Conservation (phyloP, 257 asterid species). For the Datura wrightii region DNA sequence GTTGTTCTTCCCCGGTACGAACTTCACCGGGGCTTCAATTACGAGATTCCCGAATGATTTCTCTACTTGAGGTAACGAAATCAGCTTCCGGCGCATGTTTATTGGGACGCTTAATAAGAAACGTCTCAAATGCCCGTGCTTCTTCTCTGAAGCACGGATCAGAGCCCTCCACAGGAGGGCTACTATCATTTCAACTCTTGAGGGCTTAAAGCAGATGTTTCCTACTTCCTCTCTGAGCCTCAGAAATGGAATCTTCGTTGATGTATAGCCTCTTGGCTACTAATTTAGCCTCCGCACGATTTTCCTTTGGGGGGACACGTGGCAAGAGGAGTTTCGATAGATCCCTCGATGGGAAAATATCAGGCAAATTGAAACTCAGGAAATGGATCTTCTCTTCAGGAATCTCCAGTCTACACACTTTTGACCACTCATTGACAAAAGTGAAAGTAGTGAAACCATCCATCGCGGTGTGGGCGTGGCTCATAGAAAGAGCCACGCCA, state of each 20-base stretch:
- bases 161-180: background rate
- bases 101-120: background rate
- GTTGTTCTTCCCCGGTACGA: background rate
- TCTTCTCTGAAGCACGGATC: background rate
- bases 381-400: background rate
- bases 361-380: background rate
- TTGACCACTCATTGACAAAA: background rate
- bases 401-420: background rate
- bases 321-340: slow-evolving; percentile 13
- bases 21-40: background rate
- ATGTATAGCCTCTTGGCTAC: slow-evolving; percentile 2
- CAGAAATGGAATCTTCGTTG: background rate
- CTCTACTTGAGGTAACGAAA: background rate
- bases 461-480: background rate
- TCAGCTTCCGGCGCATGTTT: background rate
- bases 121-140: background rate
- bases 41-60: background rate
- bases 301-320: background rate
- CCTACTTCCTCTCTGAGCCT: background rate
- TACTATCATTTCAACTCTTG: slow-evolving; percentile 18
- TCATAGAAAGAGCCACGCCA: background rate
- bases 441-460: background rate
- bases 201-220: background rate
- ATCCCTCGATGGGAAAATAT: background rate
- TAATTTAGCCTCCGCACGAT: background rate